Evolutionary conservation across 192 early-diverging fungal genomes (phyloP).

Genomic region (Coemansia sp.): DNA sequence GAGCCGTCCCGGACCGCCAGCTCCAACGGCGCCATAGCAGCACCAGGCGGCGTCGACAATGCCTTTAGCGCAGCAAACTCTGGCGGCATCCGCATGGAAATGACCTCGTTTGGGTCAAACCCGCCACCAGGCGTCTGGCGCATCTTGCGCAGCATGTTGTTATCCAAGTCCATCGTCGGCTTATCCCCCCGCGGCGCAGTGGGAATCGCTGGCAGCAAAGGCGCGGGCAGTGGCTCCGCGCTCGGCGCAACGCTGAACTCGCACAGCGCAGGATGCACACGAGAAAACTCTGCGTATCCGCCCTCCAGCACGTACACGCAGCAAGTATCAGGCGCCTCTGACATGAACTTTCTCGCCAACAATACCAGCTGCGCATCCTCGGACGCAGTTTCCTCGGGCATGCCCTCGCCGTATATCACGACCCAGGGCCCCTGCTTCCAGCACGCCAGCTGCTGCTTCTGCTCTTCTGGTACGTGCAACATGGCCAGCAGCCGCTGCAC

Average conservation of each 20-base stretch:
- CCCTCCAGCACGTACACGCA: constrained; percentile 35
- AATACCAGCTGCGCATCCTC: constrained; percentile 56
- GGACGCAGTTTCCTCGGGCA: constrained; percentile 44
- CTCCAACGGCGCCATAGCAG: background rate
- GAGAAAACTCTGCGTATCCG: constrained; percentile 36
- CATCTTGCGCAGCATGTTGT: constrained; percentile 49
- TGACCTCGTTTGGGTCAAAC: constrained; percentile 28
- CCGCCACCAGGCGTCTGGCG: constrained; percentile 47
- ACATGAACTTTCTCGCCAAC: constrained; percentile 62
- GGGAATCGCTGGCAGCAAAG: constrained; percentile 1
- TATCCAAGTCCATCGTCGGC: constrained; percentile 26
- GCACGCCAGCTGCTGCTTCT: constrained; percentile 46
- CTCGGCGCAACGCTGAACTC: constrained; percentile 1
- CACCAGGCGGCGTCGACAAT: background rate
- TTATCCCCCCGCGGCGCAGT: background rate
- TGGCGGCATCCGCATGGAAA: constrained; percentile 45
- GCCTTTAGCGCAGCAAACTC: constrained; percentile 9
- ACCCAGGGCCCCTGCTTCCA: constrained; percentile 64
- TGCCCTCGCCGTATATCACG: constrained; percentile 66
- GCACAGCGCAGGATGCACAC: constrained; percentile 17
- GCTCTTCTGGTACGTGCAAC: constrained; percentile 54
- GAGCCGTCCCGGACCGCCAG: background rate
- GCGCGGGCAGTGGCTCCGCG: background rate
- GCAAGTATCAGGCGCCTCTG: constrained; percentile 42
- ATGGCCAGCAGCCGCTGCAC: constrained; percentile 63